Evolutionary conservation across 2,329 filamentous ascomycete genomes (phyloP).

Genomic region (Orbilia brochopaga): DNA sequence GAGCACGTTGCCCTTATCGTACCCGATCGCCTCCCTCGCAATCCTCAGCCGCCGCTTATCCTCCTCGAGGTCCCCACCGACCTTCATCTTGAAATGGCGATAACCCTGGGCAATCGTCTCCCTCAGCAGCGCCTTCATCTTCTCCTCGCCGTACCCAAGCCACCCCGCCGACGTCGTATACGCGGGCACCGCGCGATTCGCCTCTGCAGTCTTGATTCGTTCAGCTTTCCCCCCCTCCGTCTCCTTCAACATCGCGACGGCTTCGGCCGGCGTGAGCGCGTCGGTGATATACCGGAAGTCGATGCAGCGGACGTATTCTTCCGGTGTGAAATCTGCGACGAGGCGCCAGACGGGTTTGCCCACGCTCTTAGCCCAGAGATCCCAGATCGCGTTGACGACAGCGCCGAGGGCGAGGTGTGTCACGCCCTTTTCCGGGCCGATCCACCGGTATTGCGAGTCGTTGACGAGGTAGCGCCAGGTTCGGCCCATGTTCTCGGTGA

Average conservation of each 20-base stretch:
- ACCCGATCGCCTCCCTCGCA: slow-evolving; percentile 76
- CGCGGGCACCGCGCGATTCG: slow-evolving; percentile 78
- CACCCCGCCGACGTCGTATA: slow-evolving; percentile 91
- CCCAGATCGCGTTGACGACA: slow-evolving; percentile 90
- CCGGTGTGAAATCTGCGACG: slow-evolving; percentile 85
- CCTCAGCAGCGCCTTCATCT: slow-evolving; percentile 76
- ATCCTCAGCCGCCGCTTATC: slow-evolving; percentile 74
- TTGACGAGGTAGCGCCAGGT: slow-evolving; percentile 92
- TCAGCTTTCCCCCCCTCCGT: slow-evolving; percentile 71
- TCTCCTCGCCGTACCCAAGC: slow-evolving; percentile 88
- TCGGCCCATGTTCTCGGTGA: slow-evolving; percentile 80
- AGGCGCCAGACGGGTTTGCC: slow-evolving; percentile 89
- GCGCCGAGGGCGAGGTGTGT: slow-evolving; percentile 89
- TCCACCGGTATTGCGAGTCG: slow-evolving; percentile 90
- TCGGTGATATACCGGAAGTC: slow-evolving; percentile 96
- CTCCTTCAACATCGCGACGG: slow-evolving; percentile 72
- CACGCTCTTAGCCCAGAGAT: slow-evolving; percentile 88
- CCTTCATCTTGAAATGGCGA: slow-evolving; percentile 88
- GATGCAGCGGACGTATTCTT: slow-evolving; percentile 85
- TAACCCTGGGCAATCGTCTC: slow-evolving; percentile 80
- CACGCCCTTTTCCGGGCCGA: slow-evolving; percentile 90
- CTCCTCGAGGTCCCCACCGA: slow-evolving; percentile 74
- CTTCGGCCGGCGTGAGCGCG: slow-evolving; percentile 85
- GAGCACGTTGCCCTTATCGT: slow-evolving; percentile 79
- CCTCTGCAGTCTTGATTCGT: slow-evolving; percentile 75